These are phyloP conservation scores for Auricularia heimuer DNA, from an alignment of 768 basidiomycete species.

Conservation along the genomic window DNA sequence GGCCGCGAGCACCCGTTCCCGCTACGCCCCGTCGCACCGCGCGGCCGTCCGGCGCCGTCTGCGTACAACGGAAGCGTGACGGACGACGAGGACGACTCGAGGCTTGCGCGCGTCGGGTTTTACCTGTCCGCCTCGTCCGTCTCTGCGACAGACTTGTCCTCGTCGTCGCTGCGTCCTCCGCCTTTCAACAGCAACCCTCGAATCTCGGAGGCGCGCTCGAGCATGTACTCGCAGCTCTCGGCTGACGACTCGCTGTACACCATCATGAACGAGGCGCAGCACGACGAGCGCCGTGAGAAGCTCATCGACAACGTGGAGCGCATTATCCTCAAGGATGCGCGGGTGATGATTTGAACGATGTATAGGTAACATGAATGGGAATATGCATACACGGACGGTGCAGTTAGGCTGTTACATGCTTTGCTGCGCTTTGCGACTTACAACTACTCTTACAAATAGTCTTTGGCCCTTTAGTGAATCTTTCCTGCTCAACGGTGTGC, in stretches of 20 bases:
- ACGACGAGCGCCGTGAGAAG: neutral
- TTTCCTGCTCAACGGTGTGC: neutral
- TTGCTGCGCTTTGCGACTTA: neutral
- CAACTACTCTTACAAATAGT: neutral
- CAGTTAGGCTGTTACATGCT: neutral
- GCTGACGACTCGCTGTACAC: neutral
- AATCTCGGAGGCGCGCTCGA: neutral
- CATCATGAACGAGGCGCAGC: neutral
- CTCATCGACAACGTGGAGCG: constrained; percentile 1
- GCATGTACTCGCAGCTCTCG: neutral
- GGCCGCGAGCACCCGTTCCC: constrained; percentile 3
- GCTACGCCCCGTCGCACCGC: neutral
- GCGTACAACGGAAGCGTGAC: neutral
- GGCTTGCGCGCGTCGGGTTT: neutral
- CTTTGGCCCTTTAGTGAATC: neutral
- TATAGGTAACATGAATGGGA: neutral
- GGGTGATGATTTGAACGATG: neutral
- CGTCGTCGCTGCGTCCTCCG: neutral
- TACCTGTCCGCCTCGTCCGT: neutral
- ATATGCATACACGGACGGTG: neutral
- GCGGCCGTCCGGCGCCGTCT: neutral
- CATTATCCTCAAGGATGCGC: neutral
- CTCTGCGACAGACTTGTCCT: neutral
- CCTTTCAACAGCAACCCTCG: neutral
- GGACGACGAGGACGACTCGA: neutral